Evolutionary conservation across 257 asterid species (phyloP), one percentile per base, ranked within the genome.

Genomic region (Solanum habrochaites): DNA sequence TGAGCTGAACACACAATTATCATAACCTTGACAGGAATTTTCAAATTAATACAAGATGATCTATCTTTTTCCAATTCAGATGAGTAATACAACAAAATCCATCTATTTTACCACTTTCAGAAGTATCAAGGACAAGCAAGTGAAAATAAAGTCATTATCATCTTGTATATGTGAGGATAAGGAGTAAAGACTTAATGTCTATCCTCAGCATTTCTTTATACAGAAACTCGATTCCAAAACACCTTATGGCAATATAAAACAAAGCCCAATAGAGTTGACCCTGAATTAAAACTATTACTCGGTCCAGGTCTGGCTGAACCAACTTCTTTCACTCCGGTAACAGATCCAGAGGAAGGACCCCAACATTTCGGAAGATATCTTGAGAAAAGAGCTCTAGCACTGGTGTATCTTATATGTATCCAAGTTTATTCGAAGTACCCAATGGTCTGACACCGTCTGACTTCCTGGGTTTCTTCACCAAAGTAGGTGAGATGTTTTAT

Each of bases 1-100:
- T 90, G 89, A 95, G 95, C 98, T 97, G 98, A 95, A 93, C 84
- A 92, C 91, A 94, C 89, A 91, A 89, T 94, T 91, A 96, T 97
- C 96, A 94, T 91, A 92, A 89, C 91, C 98, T 94, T 89, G 90
- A 52, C 66, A 80, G 25, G 67, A 27, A 47, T 11, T 27, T 47
- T 16, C 84, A 78, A 78, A 80, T 47, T 47, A 80, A 49, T 27
- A 27, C 84, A 45, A 47, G 43, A 49, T 45, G 43, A 80, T 80
- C 85, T 5, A 29, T 49, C 29, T 80, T 47, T 47, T 80, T 80
- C 29, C 39, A 29, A 49, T 80, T 31, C 9, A 5, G 29, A 15
- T 49, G 62, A 47, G 27, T 16, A 45, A 45, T 9, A 80, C 25
- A 27, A 29, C 39, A 80, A 29, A 15, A 27, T 49, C 43, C 15